Conservation (phyloP, 805 yeast genomes). For the Suhomyces sp. region DNA sequence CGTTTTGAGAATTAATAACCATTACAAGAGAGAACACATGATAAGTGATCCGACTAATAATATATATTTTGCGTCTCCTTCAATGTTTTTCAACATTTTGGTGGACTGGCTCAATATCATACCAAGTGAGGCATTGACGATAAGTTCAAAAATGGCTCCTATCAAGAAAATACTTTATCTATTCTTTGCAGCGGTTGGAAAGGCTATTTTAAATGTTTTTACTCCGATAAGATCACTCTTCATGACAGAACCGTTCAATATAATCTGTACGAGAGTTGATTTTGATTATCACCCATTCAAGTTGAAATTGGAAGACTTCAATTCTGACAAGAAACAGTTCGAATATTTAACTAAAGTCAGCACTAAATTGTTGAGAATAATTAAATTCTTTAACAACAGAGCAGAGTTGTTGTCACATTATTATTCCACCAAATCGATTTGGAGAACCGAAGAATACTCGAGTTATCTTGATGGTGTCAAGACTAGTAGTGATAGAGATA, state of each 20-base stretch:
- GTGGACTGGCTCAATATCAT: slow-evolving; percentile 35
- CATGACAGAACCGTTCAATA: slow-evolving; percentile 32
- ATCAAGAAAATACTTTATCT: slow-evolving; percentile 32
- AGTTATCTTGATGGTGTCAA: slow-evolving; percentile 12
- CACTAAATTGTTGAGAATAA: slow-evolving; percentile 26
- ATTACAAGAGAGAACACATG: slow-evolving; percentile 17
- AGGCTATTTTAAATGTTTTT: slow-evolving; percentile 28
- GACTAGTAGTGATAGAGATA: slow-evolving; percentile 6
- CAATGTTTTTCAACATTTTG: slow-evolving; percentile 30
- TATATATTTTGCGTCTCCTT: slow-evolving; percentile 26
- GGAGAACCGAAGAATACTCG: slow-evolving; percentile 10
- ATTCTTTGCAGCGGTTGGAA: slow-evolving; percentile 35
- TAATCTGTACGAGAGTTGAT: slow-evolving; percentile 31
- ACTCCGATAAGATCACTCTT: slow-evolving; percentile 34
- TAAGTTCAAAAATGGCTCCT: slow-evolving; percentile 26
- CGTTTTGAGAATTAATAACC: slow-evolving; percentile 22
- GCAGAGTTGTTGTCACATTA: slow-evolving; percentile 23
- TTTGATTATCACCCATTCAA: slow-evolving; percentile 20
- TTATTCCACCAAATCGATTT: slow-evolving; percentile 18
- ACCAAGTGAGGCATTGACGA: slow-evolving; percentile 31
- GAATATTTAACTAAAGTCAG: slow-evolving; percentile 20
- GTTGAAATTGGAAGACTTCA: slow-evolving; percentile 4
- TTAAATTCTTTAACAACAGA: slow-evolving; percentile 34
- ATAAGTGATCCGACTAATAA: slow-evolving; percentile 13
- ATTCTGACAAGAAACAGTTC: slow-evolving; percentile 17